These are phyloP conservation scores for Gyromitra esculenta DNA, from an alignment of 2,329 filamentous ascomycete genomes.

Conservation along the genomic window DNA sequence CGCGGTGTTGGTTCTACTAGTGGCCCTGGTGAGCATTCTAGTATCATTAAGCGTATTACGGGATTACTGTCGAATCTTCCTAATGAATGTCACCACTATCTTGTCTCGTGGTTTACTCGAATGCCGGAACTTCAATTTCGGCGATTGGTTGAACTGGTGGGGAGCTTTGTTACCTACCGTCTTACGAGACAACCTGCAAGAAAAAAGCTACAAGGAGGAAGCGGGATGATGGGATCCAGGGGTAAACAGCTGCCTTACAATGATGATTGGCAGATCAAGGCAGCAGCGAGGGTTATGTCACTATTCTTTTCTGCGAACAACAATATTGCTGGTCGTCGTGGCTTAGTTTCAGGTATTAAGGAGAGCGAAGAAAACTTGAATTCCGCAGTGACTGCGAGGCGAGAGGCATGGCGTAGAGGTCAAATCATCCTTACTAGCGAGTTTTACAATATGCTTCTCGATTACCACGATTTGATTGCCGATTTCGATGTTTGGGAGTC, in stretches of 20 bases:
- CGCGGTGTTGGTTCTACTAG: slow-evolving; percentile 57
- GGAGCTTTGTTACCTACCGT: slow-evolving; percentile 82
- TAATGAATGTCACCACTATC: slow-evolving; percentile 76
- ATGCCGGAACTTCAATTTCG: slow-evolving; percentile 75
- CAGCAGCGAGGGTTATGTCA: slow-evolving; percentile 80
- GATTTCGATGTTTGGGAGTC: slow-evolving; percentile 92
- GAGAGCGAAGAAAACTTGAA: slow-evolving; percentile 50
- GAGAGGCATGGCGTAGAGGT: slow-evolving; percentile 65
- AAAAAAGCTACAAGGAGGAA: slow-evolving; percentile 58
- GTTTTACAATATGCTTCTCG: slow-evolving; percentile 87
- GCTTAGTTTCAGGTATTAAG: slow-evolving; percentile 25
- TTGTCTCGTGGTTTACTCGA: slow-evolving; percentile 81
- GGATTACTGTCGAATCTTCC: slow-evolving; percentile 81
- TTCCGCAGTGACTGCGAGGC: slow-evolving; percentile 56
- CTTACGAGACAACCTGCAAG: slow-evolving; percentile 74
- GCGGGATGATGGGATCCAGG: slow-evolving; percentile 39
- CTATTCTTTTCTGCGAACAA: slow-evolving; percentile 85
- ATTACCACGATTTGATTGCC: slow-evolving; percentile 82
- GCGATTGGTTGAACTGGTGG: slow-evolving; percentile 77
- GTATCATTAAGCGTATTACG: slow-evolving; percentile 83
- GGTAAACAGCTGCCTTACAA: slow-evolving; percentile 72
- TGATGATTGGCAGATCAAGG: slow-evolving; percentile 90
- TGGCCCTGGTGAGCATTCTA: slow-evolving; percentile 75
- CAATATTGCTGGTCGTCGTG: slow-evolving; percentile 61
- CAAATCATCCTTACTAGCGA: slow-evolving; percentile 81